Conservation (phyloP, 768 basidiomycete species). For the Leccinum subgranulosum region DNA sequence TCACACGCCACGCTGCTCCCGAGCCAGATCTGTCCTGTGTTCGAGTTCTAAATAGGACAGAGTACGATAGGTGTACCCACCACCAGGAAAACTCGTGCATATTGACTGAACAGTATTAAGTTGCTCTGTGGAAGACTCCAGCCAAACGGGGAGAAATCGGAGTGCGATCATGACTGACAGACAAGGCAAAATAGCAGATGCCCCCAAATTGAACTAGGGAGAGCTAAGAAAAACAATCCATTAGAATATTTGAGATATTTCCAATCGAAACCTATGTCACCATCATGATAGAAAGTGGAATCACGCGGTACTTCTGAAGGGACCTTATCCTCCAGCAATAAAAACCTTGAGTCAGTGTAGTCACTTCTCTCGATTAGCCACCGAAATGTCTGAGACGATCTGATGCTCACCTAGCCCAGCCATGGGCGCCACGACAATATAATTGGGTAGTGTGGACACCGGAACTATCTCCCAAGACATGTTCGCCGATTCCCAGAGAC, state of each 20-base stretch:
- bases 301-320: background rate
- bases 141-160: background rate
- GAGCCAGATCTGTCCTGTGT: too few relatives aligned
- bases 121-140: background rate
- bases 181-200: background rate
- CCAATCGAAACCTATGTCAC: constrained; percentile 4
- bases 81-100: too few relatives aligned
- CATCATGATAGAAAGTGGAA: constrained; percentile 14
- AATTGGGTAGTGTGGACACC: too few relatives aligned
- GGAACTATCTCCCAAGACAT: too few relatives aligned
- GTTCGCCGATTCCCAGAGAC: too few relatives aligned
- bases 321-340: constrained; percentile 21
- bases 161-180: background rate
- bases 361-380: background rate
- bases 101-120: too few relatives aligned
- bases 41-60: too few relatives aligned
- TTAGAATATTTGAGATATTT: background rate
- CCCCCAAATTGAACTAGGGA: constrained; percentile 21
- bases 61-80: too few relatives aligned
- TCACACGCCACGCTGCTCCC: too few relatives aligned
- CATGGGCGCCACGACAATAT: background rate
- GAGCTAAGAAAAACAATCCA: constrained; percentile 2
- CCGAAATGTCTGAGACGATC: background rate
- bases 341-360: constrained; percentile 12
- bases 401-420: background rate